Evolutionary conservation across 129 eudicot genomes (phyloP).

Genomic region (Ambrosia trifida): DNA sequence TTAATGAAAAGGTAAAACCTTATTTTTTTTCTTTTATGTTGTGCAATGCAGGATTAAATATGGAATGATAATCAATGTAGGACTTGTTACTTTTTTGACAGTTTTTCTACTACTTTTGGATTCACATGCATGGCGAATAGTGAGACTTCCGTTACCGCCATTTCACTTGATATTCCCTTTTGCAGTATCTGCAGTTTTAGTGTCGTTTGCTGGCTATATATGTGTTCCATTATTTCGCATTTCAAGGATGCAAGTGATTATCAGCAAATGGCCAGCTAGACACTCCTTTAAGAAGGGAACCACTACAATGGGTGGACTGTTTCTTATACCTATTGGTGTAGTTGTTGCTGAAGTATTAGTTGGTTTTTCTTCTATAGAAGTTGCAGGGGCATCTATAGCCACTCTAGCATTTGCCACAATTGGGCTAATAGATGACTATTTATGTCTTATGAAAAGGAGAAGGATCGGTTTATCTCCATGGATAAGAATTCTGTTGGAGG

Average conservation of each 20-base stretch:
- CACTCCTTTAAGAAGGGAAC: slow-evolving; percentile 66
- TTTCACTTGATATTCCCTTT: slow-evolving; percentile 75
- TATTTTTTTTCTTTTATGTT: background rate
- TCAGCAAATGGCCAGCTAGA: slow-evolving; percentile 54
- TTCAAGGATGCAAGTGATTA: slow-evolving; percentile 51
- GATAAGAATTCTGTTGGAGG: slow-evolving; percentile 74
- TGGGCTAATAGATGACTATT: slow-evolving; percentile 71
- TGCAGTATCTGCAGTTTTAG: slow-evolving; percentile 55
- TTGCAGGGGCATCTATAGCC: slow-evolving; percentile 62
- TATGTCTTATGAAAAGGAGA: slow-evolving; percentile 45
- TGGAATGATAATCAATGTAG: slow-evolving; percentile 72
- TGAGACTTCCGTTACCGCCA: slow-evolving; percentile 78
- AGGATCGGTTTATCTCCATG: slow-evolving; percentile 49
- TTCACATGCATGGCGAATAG: slow-evolving; percentile 86
- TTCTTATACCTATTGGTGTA: slow-evolving; percentile 78
- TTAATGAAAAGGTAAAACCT: background rate
- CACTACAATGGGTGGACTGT: slow-evolving; percentile 91
- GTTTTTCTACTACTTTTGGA: slow-evolving; percentile 70
- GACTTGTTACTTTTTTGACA: slow-evolving; percentile 59
- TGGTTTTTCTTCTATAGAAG: slow-evolving; percentile 77
- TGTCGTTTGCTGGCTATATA: slow-evolving; percentile 73
- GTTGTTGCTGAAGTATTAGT: slow-evolving; percentile 67
- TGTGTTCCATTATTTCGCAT: slow-evolving; percentile 76
- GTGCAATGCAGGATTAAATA: slow-evolving; percentile 60
- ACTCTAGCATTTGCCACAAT: slow-evolving; percentile 76